Evolutionary conservation across 140 eudicot species (phyloP), one percentile per base, ranked within the genome.

Genomic region (Flaveria floridana): DNA sequence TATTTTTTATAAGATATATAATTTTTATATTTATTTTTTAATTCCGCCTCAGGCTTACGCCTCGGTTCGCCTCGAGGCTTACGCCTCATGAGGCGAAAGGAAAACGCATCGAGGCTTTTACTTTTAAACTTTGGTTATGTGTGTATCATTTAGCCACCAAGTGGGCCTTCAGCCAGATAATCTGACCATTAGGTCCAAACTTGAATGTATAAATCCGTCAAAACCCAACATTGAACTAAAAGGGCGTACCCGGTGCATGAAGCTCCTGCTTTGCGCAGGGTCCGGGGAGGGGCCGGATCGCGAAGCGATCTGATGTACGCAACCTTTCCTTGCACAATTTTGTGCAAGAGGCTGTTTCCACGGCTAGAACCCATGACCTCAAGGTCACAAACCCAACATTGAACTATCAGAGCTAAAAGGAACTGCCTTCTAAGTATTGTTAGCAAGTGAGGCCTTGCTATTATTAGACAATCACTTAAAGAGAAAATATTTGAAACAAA

Each of bases 41-140:
- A 1, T 44, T 44, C 50, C 50, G 14, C 2, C 41, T 72, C 68
- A 44, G 15, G 18, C 19, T 6, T 57, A 72, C 77, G 68, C 68
- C 68, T 56, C 68, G 68, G 8, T 18, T 8, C 68, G 42, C 76
- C 68, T 72, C 68, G 56, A 72, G 76, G 68, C 76, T 55, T 72
- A 56, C 76, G 76, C 76, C 56, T 72, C 76, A 9, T 37, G 76
- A 55, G 55, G 76, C 41, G 41, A 34, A 34, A 8, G 41, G 39
- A 34, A 4, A 4, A 4, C 39, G 7, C 39, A 0, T 23, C 25
- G 25, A 23, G 25, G 25, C 25, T 23, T 0, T 23, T 23, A 23
- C 25, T 23, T 23, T 23, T 23, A 23, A 23, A 23, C 25, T 23
- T 23, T 23, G 25, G 25, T 0, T 23, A 23, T 23, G 11, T 26